Conservation (phyloP, 768 basidiomycete genomes). For the Chiua virens region DNA sequence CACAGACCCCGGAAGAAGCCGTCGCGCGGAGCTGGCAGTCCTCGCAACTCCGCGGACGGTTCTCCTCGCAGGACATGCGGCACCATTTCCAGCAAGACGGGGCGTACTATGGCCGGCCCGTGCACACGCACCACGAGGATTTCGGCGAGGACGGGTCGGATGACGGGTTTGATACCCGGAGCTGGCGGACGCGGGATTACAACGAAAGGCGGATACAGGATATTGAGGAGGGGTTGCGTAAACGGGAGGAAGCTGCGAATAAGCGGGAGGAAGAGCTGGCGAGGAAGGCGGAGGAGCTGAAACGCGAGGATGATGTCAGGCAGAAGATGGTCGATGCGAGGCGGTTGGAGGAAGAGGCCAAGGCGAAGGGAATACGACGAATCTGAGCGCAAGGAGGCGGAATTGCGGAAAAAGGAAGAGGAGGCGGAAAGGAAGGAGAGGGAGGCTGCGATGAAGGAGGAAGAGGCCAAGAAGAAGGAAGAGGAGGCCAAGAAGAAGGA, state of each 20-base stretch:
- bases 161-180: constrained; percentile 31
- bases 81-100: constrained; percentile 23
- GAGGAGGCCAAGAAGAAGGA: constrained; percentile 32
- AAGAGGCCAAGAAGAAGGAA: constrained; percentile 22
- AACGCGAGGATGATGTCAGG: constrained; percentile 29
- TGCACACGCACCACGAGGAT: constrained; percentile 31
- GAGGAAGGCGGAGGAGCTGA: constrained; percentile 38
- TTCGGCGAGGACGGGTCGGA: constrained; percentile 31
- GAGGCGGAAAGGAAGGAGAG: constrained; percentile 31
- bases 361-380: constrained; percentile 26
- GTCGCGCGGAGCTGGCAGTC: constrained; percentile 31
- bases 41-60: constrained; percentile 23
- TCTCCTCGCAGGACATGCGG: constrained; percentile 33
- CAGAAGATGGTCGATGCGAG: constrained; percentile 19
- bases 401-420: constrained; percentile 33
- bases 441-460: constrained; percentile 27
- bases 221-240: constrained; percentile 31
- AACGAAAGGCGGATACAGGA: constrained; percentile 33
- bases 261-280: constrained; percentile 34
- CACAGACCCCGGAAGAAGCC: constrained; percentile 30
- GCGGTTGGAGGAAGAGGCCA: constrained; percentile 28
- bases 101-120: constrained; percentile 12
- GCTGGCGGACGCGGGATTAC: constrained; percentile 31
- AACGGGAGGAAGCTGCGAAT: constrained; percentile 34
- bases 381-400: constrained; percentile 26